phyloP scores from a whole-genome alignment of 2,329 filamentous ascomycete genomes.

The Paecilomyces niveus region DNA sequence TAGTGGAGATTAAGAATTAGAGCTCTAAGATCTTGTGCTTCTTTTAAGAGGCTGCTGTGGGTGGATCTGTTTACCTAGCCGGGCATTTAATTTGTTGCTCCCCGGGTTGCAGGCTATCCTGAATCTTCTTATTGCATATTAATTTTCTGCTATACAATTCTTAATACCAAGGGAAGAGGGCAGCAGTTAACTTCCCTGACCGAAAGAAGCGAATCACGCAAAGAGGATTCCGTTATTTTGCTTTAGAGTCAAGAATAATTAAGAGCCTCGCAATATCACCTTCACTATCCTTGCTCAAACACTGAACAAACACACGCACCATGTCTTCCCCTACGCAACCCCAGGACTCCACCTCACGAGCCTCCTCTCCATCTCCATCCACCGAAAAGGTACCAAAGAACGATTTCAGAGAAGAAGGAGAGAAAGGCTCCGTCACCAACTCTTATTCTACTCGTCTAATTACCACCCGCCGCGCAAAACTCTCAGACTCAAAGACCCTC shows the following conservation, averaged over 20 bases:
- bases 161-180: too few species aligned
- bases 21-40: neutral
- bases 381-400: neutral
- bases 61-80: too few species aligned
- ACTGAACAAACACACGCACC: neutral
- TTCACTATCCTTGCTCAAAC: neutral
- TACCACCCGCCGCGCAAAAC: neutral
- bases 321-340: neutral
- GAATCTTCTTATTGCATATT: too few species aligned
- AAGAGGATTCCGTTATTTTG: too few species aligned
- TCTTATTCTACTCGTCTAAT: neutral
- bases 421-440: neutral
- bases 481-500: neutral
- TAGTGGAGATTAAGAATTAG: neutral
- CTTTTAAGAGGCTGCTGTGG: neutral
- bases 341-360: neutral
- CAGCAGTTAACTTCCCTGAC: too few species aligned
- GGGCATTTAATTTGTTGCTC: too few species aligned
- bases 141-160: too few species aligned
- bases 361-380: neutral
- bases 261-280: too few species aligned
- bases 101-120: too few species aligned
- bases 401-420: neutral
- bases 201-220: too few species aligned
- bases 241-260: too few species aligned